Base-by-base conservation (phyloP, 2,329 filamentous ascomycete species). In the Clonostachys chloroleuca region DNA sequence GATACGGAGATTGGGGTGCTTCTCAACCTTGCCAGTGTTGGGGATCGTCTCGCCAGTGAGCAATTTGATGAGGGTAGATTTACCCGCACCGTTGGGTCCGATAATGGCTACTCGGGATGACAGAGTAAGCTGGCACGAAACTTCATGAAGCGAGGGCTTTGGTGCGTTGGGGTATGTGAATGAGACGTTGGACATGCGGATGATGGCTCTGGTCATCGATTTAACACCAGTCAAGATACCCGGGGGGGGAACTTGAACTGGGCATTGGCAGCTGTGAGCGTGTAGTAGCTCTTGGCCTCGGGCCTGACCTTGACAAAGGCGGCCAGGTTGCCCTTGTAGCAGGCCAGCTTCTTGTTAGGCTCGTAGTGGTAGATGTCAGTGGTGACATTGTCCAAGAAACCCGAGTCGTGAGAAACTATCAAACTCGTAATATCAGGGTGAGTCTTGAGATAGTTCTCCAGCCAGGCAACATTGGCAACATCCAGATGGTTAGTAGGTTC, bases 291-390 rank as follows among this genome's bases (percentile, higher is more conserved):
- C 81, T 95, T 96, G 51, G 87, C 94, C 72, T 97, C 94, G 12
- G 94, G 94, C 63, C 89, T 90, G 56, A 89, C 75, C 69, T 88
- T 81, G 64, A 99, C 94, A 62, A 99, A 96, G 34, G 77, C 84
- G 17, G 83, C 82, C 49, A 94, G 74, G 69, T 94, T 92, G 54
- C 89, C 89, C 73, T 85, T 87, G 80, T 89, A 92, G 69, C 83
- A 85, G 18, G 84, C 84, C 33, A 99, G 81, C 76, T 97, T 99
- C 83, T 99, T 99, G 69, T 85, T 83, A 24, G 81, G 81, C 69
- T 99, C 94, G 71, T 99, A 99, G 74, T 99, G 94, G 74, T 96
- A 96, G 62, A 99, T 96, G 64, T 99, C 94, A 7, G 94, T 99
- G 62, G 92, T 97, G 56, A 99, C 92, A 54, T 92, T 91, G 64